Percentiles rank a stretch among this genome's conserved stretches.
These are phyloP conservation scores for Conticribra weissflogii DNA, from an alignment of 108 stramenopile species.

Conservation along the genomic window DNA sequence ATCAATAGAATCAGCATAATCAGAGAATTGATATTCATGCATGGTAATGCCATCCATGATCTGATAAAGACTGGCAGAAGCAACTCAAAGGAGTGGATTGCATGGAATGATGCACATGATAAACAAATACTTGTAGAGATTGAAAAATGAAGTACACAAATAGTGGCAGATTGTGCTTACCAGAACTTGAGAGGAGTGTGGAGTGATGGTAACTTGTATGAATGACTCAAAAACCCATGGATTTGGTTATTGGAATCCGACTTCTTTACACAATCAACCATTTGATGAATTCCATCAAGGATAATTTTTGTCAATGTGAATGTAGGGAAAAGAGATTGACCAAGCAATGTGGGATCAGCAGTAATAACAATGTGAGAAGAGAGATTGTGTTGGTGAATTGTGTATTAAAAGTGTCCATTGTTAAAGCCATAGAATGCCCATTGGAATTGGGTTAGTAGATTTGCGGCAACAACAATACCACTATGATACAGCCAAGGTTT, in stretches of 20 bases:
- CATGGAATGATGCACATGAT: not conserved
- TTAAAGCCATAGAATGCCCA: constrained; percentile 12
- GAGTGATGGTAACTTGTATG: not conserved
- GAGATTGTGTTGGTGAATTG: not conserved
- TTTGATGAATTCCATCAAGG: not conserved
- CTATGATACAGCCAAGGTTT: not conserved
- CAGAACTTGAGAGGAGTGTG: not conserved
- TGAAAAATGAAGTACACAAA: not conserved
- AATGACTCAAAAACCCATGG: constrained; percentile 15
- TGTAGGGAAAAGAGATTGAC: not conserved
- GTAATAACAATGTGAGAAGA: not conserved
- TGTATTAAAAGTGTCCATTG: constrained; percentile 6
- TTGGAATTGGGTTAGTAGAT: not conserved
- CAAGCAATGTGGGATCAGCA: constrained; percentile 3
- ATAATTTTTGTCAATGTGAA: not conserved
- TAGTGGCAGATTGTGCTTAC: not conserved
- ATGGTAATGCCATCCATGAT: not conserved
- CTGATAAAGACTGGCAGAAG: not conserved
- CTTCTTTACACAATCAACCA: not conserved
- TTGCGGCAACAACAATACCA: not conserved
- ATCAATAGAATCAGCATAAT: constrained; percentile 12
- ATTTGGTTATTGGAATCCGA: not conserved
- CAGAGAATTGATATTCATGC: not conserved
- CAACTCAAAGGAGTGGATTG: not conserved
- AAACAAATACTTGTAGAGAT: not conserved